phyloP scores from a whole-genome alignment of 108 stramenopile genomes.

The Cyclostephanos tholiformis region DNA sequence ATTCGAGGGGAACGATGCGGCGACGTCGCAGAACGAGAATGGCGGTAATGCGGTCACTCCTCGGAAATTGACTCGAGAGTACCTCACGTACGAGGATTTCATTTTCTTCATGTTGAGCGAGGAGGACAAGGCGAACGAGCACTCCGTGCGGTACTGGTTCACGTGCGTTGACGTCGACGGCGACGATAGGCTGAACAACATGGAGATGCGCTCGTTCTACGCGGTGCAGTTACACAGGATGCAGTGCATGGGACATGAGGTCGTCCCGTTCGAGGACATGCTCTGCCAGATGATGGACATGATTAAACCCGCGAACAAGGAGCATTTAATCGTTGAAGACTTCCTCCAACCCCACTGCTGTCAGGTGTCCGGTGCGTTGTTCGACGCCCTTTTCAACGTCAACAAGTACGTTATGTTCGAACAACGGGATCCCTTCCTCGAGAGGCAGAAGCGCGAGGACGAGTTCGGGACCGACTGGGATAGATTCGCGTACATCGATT shows the following conservation, averaged over 20 bases:
- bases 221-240: conserved; percentile 91
- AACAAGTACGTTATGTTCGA: conserved; percentile 98
- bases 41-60: conserved; percentile 34
- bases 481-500: conserved; percentile 94
- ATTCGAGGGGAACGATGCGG: conserved; percentile 56
- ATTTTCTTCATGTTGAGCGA: conserved; percentile 98
- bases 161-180: conserved; percentile 95
- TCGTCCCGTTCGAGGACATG: conserved; percentile 96
- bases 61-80: conserved; percentile 52
- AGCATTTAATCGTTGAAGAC: conserved; percentile 77
- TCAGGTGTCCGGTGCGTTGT: conserved; percentile 93
- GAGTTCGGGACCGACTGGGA: conserved; percentile 98
- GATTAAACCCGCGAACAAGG: conserved; percentile 79
- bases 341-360: conserved; percentile 88
- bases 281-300: conserved; percentile 99
- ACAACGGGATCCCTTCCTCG: conserved; percentile 94
- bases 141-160: conserved; percentile 97
- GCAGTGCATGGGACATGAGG: conserved; percentile 97
- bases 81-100: conserved; percentile 95
- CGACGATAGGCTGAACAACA: conserved; percentile 91
- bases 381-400: conserved; percentile 97
- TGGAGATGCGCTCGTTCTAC: conserved; percentile 96
- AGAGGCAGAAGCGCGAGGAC: conserved; percentile 91
- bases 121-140: conserved; percentile 96
- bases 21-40: conserved; percentile 22